phyloP scores from a whole-genome alignment of 2,329 filamentous ascomycete genomes.

The Monosporascus sp. region DNA sequence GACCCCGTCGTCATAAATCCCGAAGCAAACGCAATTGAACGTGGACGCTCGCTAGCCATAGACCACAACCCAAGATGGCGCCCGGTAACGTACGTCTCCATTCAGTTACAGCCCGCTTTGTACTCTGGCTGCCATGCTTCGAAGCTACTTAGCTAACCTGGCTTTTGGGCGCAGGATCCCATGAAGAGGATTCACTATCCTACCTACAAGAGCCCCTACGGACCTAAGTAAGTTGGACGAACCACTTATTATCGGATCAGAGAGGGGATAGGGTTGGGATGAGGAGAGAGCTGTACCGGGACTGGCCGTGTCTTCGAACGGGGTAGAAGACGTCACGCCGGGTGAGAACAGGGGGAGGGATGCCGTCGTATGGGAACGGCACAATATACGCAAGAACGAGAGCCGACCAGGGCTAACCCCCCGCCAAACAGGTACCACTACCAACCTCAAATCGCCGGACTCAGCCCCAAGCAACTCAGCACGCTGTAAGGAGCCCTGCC shows the following conservation, averaged over 20 bases:
- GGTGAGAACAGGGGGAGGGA: not conserved
- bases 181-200: constrained; percentile 36
- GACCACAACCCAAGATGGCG: not conserved
- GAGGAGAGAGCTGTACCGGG: no score
- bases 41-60: not conserved
- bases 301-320: no score
- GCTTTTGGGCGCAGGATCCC: constrained; percentile 35
- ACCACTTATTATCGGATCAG: no score
- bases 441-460: constrained; percentile 51
- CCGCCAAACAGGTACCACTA: constrained; percentile 47
- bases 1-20: not conserved
- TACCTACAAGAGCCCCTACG: constrained; percentile 57
- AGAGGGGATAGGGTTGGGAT: no score
- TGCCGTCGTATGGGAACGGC: not conserved
- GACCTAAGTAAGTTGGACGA: constrained; percentile 53
- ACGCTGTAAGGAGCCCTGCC: constrained; percentile 44
- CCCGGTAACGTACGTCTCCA: not conserved
- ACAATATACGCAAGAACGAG: no score
- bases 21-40: not conserved
- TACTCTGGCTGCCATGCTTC: not conserved
- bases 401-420: not conserved
- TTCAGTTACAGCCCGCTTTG: not conserved
- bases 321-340: no score
- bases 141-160: constrained; percentile 9
- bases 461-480: constrained; percentile 42